Evolutionary conservation across 1,139 yeast genomes (phyloP), one percentile per base, ranked within the genome.

Genomic region (Trichomonascaceae sp.): DNA sequence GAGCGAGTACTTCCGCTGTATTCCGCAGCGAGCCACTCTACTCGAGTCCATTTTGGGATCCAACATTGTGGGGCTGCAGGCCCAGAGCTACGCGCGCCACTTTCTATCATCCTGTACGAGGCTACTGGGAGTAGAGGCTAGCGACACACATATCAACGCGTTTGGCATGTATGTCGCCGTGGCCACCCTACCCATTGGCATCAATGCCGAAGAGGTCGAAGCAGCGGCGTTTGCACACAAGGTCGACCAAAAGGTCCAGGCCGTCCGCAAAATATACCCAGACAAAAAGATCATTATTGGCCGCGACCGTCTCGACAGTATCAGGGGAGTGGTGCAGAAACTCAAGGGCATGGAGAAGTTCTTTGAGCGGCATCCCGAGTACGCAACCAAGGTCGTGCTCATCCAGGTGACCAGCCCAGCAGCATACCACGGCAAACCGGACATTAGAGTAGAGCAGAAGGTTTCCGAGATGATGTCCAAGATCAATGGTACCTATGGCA

Each of bases 321-420:
- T 89, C 48, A 85, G 92, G 51, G 97, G 97, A 37, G 96, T 89
- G 2, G 93, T 95, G 1, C 97, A 89, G 52, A 89, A 89, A 55
- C 65, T 89, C 31, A 93, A 87, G 52, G 96, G 97, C 0, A 80
- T 84, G 59, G 96, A 87, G 54, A 71, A 75, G 61, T 82, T 89
- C 46, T 63, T 89, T 44, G 81, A 77, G 39, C 74, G 81, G 78
- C 85, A 74, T 49, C 98, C 98, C 1, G 87, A 84, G 48, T 84
- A 93, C 93, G 67, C 80, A 41, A 85, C 77, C 29, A 73, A 77
- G 40, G 95, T 85, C 23, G 93, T 85, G 4, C 64, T 89, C 47
- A 79, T 92, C 44, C 98, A 89, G 57, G 95, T 92, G 17, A 80
- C 94, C 3, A 76, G 85, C 31, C 93, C 93, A 16, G 77, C 78